These are phyloP conservation scores for Saccharomyces eubayanus DNA, from an alignment of 805 yeast species.

Conservation along the genomic window DNA sequence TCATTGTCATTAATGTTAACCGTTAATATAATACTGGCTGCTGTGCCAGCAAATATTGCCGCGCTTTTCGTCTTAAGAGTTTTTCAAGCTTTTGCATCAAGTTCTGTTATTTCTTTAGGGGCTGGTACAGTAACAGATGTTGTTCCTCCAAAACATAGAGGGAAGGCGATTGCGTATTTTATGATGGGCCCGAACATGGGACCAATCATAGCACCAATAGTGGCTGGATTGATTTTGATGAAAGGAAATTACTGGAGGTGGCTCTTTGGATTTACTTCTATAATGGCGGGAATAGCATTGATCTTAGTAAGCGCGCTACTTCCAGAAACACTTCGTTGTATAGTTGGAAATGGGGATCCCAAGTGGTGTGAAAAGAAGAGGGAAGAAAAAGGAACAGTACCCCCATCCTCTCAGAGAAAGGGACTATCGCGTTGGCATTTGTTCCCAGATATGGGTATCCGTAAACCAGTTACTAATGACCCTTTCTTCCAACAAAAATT, in stretches of 20 bases:
- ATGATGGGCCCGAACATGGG: conserved; percentile 85
- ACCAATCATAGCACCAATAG: conserved; percentile 76
- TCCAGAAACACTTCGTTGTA: conserved; percentile 72
- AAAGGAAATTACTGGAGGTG: conserved; percentile 74
- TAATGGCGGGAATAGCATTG: conserved; percentile 50
- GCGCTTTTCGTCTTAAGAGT: conserved; percentile 58
- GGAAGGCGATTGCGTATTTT: conserved; percentile 73
- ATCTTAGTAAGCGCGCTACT: conserved; percentile 45
- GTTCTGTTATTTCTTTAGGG: conserved; percentile 83
- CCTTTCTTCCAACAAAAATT: conserved; percentile 22
- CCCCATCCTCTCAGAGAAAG: not conserved
- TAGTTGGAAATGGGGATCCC: conserved; percentile 47
- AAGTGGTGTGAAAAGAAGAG: conserved; percentile 16
- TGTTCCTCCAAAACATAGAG: conserved; percentile 57
- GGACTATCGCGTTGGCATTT: conserved; percentile 8
- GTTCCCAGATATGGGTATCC: conserved; percentile 21
- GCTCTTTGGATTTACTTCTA: conserved; percentile 71
- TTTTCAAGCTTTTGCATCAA: conserved; percentile 77
- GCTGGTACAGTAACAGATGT: conserved; percentile 85
- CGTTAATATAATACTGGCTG: conserved; percentile 59
- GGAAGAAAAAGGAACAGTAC: not conserved
- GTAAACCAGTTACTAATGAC: conserved; percentile 20
- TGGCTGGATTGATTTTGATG: conserved; percentile 69
- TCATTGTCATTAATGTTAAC: conserved; percentile 52
- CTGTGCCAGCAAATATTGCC: conserved; percentile 53